phyloP scores from a whole-genome alignment of 1,139 yeast species.

The Pneumocystis carinii region DNA sequence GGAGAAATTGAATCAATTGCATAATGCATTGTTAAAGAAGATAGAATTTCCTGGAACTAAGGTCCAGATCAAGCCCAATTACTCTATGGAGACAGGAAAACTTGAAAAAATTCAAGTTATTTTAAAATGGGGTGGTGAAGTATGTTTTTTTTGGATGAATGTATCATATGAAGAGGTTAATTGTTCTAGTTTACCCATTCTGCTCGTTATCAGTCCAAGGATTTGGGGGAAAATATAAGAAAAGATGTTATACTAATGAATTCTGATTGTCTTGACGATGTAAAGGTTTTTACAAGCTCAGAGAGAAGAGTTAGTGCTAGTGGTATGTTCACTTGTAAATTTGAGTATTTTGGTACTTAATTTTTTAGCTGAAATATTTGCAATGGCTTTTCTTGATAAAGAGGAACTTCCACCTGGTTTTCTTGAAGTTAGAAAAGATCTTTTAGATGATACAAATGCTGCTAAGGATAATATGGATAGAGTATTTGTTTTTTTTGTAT shows the following conservation, averaged over 20 bases:
- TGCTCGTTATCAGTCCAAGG: slow-evolving; percentile 85
- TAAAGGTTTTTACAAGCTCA: slow-evolving; percentile 76
- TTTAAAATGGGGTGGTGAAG: slow-evolving; percentile 96
- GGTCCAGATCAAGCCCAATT: slow-evolving; percentile 82
- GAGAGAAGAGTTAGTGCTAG: slow-evolving; percentile 60
- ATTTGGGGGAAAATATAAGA: slow-evolving; percentile 87
- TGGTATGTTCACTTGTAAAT: not conserved
- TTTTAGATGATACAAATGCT: slow-evolving; percentile 92
- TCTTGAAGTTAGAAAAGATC: slow-evolving; percentile 70
- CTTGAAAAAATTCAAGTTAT: slow-evolving; percentile 93
- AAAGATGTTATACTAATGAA: slow-evolving; percentile 81
- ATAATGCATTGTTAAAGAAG: slow-evolving; percentile 76
- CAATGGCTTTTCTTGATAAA: slow-evolving; percentile 63
- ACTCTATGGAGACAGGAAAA: slow-evolving; percentile 42
- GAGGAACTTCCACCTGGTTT: slow-evolving; percentile 65
- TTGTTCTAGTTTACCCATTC: slow-evolving; percentile 65
- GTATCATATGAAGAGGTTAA: not conserved
- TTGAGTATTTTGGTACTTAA: not conserved
- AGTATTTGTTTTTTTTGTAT: slow-evolving; percentile 5
- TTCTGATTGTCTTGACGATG: slow-evolving; percentile 68
- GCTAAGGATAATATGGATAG: slow-evolving; percentile 97
- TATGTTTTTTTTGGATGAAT: not conserved
- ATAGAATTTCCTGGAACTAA: slow-evolving; percentile 90
- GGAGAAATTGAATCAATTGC: slow-evolving; percentile 57
- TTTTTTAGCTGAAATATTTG: slow-evolving; percentile 87